Evolutionary conservation across 768 basidiomycete species (phyloP).

Genomic region (Scleroderma bovista): DNA sequence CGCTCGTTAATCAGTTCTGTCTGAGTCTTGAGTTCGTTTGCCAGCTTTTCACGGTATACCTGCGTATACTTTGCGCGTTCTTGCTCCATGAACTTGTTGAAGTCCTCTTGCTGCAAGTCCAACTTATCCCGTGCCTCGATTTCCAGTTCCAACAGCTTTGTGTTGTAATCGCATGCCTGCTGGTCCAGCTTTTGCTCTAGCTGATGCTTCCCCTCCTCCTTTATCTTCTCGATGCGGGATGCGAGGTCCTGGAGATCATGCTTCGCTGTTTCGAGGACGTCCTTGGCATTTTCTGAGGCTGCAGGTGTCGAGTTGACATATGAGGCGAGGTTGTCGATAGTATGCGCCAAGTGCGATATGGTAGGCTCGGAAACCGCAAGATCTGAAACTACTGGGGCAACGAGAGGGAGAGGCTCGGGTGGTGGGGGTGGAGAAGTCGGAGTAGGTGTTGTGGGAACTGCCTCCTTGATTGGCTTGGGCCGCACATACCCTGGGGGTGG

Average conservation of each 20-base stretch:
- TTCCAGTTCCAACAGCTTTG: constrained; percentile 75
- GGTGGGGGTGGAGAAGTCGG: constrained; percentile 19
- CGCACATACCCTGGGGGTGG: constrained; percentile 84
- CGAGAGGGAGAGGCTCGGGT: constrained; percentile 55
- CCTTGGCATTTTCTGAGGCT: constrained; percentile 60
- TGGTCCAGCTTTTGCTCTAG: constrained; percentile 70
- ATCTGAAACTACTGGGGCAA: constrained; percentile 76
- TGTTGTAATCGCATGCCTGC: constrained; percentile 77
- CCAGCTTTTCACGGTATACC: constrained; percentile 81
- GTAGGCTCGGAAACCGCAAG: constrained; percentile 81
- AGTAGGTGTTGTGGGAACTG: constrained; percentile 24
- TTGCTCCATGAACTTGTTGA: constrained; percentile 73
- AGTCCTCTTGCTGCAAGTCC: constrained; percentile 79
- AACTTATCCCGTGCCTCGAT: constrained; percentile 84
- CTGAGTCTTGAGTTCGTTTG: constrained; percentile 79
- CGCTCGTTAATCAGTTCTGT: constrained; percentile 93
- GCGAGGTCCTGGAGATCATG: constrained; percentile 74
- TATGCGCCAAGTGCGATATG: constrained; percentile 84
- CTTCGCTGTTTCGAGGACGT: constrained; percentile 77
- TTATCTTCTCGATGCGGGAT: constrained; percentile 69
- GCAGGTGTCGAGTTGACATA: constrained; percentile 73
- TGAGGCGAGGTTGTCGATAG: constrained; percentile 87
- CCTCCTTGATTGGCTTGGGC: constrained; percentile 47
- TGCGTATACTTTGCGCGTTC: constrained; percentile 69
- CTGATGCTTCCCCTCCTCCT: constrained; percentile 68